Evolutionary conservation across 106 monocot genomes (phyloP), one percentile per base, ranked within the genome.

Genomic region (Dioscorea dumetorum): DNA sequence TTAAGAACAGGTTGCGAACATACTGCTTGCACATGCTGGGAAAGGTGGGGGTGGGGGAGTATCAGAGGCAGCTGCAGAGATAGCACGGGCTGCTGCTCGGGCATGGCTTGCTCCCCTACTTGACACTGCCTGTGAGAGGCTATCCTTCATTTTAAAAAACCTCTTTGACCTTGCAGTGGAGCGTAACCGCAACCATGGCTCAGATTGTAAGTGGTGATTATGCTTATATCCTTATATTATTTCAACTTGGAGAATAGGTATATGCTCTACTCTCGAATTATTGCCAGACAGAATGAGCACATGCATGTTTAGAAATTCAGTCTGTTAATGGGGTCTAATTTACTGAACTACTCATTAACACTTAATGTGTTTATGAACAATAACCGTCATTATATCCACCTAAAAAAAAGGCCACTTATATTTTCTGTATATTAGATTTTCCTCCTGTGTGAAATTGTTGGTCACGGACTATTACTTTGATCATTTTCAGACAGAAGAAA

Each of bases 11-110:
- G 99, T 90, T 52, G 99, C 99, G 31, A 99, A 99, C 73, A 99
- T 99, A 82, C 67, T 99, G 52, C 99, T 99, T 77, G 99, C 93
- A 49, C 90, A 99, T 85, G 93, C 99, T 72, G 87, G 99, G 48
- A 80, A 90, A 72, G 93, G 90, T 41, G 90, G 90, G 8, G 81
- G 81, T 63, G 77, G 90, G 19, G 93, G 86, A 65, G 22, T 93
- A 62, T 61, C 80, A 23, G 99, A 93, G 66, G 99, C 99, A 34
- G 89, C 93, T 70, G 90, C 90, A 33, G 99, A 93, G 56, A 99
- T 99, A 74, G 99, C 99, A 65, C 84, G 93, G 54, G 93, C 93
- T 49, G 81, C 93, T 77, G 93, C 99, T 23, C 77, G 90, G 34
- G 82, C 93, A 41, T 99, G 99, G 99, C 71, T 99, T 63, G 77